These are phyloP conservation scores for Russula sp. DNA, from an alignment of 768 basidiomycete species.

Conservation along the genomic window DNA sequence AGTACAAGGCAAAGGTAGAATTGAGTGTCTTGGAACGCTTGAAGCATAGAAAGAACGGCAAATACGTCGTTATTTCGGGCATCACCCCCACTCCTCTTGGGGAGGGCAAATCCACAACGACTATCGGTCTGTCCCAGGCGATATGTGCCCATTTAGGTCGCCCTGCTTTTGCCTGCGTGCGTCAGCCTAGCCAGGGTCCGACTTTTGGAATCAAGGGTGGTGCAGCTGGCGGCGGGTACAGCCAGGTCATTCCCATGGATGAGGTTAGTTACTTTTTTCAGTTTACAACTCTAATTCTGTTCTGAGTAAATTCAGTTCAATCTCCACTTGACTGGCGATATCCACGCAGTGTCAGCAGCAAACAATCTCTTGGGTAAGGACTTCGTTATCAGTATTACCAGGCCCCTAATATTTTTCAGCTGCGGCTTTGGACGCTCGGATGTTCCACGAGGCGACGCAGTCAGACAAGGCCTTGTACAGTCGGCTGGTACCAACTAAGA, in stretches of 20 bases:
- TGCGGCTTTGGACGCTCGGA: conserved; percentile 92
- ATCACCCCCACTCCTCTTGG: conserved; percentile 97
- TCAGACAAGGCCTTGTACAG: conserved; percentile 92
- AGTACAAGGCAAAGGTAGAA: conserved; percentile 96
- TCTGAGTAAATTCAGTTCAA: conserved; percentile 60
- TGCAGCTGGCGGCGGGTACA: conserved; percentile 96
- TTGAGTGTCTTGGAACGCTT: conserved; percentile 82
- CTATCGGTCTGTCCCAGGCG: conserved; percentile 94
- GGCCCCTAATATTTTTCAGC: conserved; percentile 40
- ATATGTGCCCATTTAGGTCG: conserved; percentile 91
- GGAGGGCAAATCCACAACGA: conserved; percentile 98
- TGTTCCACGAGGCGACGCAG: conserved; percentile 96
- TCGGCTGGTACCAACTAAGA: conserved; percentile 87
- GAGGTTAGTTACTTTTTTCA: conserved; percentile 46
- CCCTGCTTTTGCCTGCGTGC: conserved; percentile 91
- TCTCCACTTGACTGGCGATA: conserved; percentile 92
- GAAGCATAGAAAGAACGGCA: conserved; percentile 80
- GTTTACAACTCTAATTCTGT: background rate
- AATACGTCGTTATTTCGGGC: conserved; percentile 94
- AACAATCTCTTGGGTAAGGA: conserved; percentile 85
- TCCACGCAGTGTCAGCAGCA: conserved; percentile 95
- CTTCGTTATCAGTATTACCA: background rate
- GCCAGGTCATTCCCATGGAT: conserved; percentile 99
- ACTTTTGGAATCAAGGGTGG: conserved; percentile 99
- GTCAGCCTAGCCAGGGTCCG: conserved; percentile 97